Evolutionary conservation across 306 rosid species (phyloP).

Genomic region (Prunus kanzakura): DNA sequence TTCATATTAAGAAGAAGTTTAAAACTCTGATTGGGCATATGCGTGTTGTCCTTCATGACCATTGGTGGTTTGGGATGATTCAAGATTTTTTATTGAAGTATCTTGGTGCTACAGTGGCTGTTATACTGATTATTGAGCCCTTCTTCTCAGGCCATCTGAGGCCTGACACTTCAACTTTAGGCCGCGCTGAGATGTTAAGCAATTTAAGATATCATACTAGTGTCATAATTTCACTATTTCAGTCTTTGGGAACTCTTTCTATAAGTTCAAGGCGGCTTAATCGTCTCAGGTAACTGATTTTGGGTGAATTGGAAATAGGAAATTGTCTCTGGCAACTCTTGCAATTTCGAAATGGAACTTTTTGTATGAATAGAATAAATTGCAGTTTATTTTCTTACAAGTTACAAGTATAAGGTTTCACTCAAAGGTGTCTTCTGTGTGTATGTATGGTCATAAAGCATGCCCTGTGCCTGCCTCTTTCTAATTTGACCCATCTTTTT

Average conservation of each 20-base stretch:
- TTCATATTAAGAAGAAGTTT: slow-evolving; percentile 84
- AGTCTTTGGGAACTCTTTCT: slow-evolving; percentile 94
- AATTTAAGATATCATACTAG: slow-evolving; percentile 98
- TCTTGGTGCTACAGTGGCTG: slow-evolving; percentile 98
- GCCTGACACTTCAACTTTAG: slow-evolving; percentile 96
- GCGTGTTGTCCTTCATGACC: slow-evolving; percentile 73
- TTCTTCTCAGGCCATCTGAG: slow-evolving; percentile 89
- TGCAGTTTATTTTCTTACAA: neutral
- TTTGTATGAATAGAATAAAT: neutral
- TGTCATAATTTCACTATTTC: slow-evolving; percentile 88
- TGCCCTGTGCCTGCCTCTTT: slow-evolving; percentile 13
- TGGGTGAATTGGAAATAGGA: neutral
- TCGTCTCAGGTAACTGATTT: slow-evolving; percentile 77
- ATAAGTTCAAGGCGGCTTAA: slow-evolving; percentile 88
- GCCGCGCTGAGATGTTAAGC: slow-evolving; percentile 99
- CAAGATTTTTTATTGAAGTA: slow-evolving; percentile 92
- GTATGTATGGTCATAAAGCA: neutral
- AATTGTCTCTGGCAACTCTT: neutral
- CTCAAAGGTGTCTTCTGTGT: neutral
- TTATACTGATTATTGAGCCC: slow-evolving; percentile 90
- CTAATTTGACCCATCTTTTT: slow-evolving; percentile 18
- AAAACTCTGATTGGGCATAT: slow-evolving; percentile 58
- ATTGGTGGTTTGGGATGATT: slow-evolving; percentile 99
- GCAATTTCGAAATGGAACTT: neutral
- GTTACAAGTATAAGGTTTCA: neutral